Evolutionary conservation across 2,329 filamentous ascomycete genomes (phyloP).

Genomic region (Mariannaea sp.): DNA sequence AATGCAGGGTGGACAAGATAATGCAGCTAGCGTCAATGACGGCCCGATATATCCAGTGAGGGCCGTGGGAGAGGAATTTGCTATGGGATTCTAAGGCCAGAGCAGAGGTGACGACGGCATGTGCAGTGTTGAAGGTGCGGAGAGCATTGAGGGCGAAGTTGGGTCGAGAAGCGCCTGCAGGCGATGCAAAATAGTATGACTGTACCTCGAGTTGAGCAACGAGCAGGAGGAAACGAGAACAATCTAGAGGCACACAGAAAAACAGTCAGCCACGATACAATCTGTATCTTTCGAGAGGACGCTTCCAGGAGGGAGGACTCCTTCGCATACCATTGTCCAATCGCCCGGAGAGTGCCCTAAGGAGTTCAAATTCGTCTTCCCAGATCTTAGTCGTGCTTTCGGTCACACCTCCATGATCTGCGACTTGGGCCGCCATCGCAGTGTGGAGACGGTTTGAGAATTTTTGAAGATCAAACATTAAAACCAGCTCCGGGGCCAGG

Average conservation of each 20-base stretch:
- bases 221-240: constrained; percentile 55
- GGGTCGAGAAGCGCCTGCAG: constrained; percentile 44
- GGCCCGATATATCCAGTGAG: constrained; percentile 55
- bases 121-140: constrained; percentile 54
- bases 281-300: not conserved
- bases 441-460: constrained; percentile 56
- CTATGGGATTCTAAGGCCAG: constrained; percentile 49
- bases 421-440: constrained; percentile 53
- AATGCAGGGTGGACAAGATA: constrained; percentile 52
- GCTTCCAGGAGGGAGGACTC: too few relatives aligned
- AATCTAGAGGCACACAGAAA: constrained; percentile 44
- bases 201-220: constrained; percentile 59
- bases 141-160: constrained; percentile 51
- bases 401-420: constrained; percentile 52
- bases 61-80: constrained; percentile 51
- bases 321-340: constrained; percentile 50
- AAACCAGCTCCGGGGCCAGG: constrained; percentile 50
- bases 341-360: constrained; percentile 51
- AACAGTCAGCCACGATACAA: not conserved
- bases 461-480: constrained; percentile 54
- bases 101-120: constrained; percentile 49
- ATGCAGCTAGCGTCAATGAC: constrained; percentile 53
- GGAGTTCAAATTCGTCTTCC: constrained; percentile 57
- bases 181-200: constrained; percentile 56
- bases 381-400: constrained; percentile 53